A percentile compares a stretch with the other conserved stretches of the same genome.
Conservation (phyloP, 164 flowering plant genomes). For the Magnolia kwangsiensis region DNA sequence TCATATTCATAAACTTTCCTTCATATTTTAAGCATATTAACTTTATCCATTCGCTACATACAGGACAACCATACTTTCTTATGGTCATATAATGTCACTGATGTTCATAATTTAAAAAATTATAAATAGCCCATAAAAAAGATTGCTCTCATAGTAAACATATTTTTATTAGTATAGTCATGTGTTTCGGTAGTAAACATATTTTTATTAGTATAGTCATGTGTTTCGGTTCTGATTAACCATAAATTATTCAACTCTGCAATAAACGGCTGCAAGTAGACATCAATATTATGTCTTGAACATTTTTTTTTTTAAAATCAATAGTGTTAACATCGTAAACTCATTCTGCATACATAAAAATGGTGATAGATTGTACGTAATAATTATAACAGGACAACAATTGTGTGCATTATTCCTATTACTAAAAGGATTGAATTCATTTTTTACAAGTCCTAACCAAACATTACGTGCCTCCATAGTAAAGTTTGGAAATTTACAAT, state of each 20-base stretch:
- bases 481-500: neutral
- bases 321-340: neutral
- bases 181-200: neutral
- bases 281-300: constrained; percentile 1
- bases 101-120: neutral
- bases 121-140: neutral
- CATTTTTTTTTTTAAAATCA: too few relatives aligned
- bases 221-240: neutral
- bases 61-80: too few relatives aligned
- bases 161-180: neutral
- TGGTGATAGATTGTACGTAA: too few relatives aligned
- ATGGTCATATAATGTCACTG: neutral
- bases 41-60: neutral
- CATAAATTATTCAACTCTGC: neutral
- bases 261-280: neutral
- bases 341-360: neutral
- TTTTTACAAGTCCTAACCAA: neutral
- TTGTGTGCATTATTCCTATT: neutral
- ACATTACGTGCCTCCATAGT: neutral
- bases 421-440: neutral
- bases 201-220: neutral
- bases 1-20: too few relatives aligned
- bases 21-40: neutral
- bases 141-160: too few relatives aligned
- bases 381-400: neutral